Evolutionary conservation across 805 yeast genomes (phyloP), one percentile per base, ranked within the genome.

Genomic region (Saccharomycopsis sp.): DNA sequence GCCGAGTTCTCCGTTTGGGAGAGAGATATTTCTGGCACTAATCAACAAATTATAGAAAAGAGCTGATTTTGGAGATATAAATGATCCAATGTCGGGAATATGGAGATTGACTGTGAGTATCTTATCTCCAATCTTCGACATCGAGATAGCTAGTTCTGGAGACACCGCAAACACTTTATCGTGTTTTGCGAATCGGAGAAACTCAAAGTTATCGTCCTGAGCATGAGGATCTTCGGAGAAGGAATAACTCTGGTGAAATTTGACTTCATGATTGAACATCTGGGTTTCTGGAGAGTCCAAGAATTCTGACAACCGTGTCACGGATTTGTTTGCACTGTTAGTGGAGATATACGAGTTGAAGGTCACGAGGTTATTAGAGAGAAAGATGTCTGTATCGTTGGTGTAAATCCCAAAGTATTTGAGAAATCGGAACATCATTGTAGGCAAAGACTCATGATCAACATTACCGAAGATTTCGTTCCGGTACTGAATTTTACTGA

Each of bases 51-150:
- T 22, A 25, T 57, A 57, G 55, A 70, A 68, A 1, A 67, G 41
- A 3, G 59, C 55, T 23, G 69, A 64, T 22, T 62, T 63, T 1
- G 80, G 80, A 1, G 69, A 20, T 2, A 76, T 41, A 53, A 65
- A 70, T 1, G 77, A 65, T 8, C 72, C 72, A 2, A 75, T 56
- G 63, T 78, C 81, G 2, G 79, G 78, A 7, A 78, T 62, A 63
- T 78, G 81, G 5, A 78, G 57, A 56, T 74, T 72, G 9, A 78
- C 54, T 3, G 61, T 52, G 58, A 72, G 70, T 56, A 72, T 72
- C 47, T 78, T 63, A 9, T 75, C 62, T 61, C 72, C 75, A 52
- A 71, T 60, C 54, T 71, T 70, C 52, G 70, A 74, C 35, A 76
- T 56, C 0, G 81, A 78, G 0, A 77, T 61, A 0, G 72, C 79